These are phyloP conservation scores for Teunomyces cretensis DNA, from an alignment of 805 yeast genomes.

Conservation along the genomic window DNA sequence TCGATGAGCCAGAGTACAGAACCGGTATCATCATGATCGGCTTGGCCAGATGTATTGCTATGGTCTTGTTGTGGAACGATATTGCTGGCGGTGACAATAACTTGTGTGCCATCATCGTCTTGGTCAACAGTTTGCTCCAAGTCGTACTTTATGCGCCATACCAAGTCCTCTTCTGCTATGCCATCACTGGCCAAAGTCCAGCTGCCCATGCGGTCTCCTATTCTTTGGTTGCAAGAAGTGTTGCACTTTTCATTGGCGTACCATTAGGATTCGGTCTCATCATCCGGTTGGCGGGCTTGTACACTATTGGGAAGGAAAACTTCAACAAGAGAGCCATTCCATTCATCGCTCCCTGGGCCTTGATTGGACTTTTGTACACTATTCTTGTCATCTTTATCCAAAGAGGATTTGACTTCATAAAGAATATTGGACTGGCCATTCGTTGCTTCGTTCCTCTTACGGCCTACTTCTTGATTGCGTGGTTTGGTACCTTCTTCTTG, in stretches of 20 bases:
- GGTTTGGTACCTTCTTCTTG: conserved; percentile 44
- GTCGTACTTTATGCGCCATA: conserved; percentile 54
- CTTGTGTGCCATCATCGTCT: conserved; percentile 53
- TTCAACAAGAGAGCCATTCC: conserved; percentile 39
- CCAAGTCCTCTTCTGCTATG: conserved; percentile 47
- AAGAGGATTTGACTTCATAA: conserved; percentile 48
- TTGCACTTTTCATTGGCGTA: conserved; percentile 53
- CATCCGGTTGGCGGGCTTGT: conserved; percentile 32
- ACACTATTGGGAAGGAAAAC: conserved; percentile 25
- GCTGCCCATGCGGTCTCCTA: conserved; percentile 23
- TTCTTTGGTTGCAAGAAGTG: conserved; percentile 45
- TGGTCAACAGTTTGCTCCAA: conserved; percentile 51
- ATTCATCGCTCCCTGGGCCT: conserved; percentile 48
- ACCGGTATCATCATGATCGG: conserved; percentile 61
- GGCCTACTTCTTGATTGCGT: conserved; percentile 47
- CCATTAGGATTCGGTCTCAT: conserved; percentile 49
- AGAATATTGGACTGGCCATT: conserved; percentile 49
- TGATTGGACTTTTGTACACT: conserved; percentile 52
- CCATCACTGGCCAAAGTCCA: conserved; percentile 33
- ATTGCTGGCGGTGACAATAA: conserved; percentile 52
- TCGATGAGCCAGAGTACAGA: conserved; percentile 48
- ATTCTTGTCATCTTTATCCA: conserved; percentile 51
- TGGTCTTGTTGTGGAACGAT: conserved; percentile 61
- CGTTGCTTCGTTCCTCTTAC: conserved; percentile 51
- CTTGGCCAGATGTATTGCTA: conserved; percentile 59